Base-by-base conservation (phyloP, 441 rosid species). In the Theobroma grandiflorum region DNA sequence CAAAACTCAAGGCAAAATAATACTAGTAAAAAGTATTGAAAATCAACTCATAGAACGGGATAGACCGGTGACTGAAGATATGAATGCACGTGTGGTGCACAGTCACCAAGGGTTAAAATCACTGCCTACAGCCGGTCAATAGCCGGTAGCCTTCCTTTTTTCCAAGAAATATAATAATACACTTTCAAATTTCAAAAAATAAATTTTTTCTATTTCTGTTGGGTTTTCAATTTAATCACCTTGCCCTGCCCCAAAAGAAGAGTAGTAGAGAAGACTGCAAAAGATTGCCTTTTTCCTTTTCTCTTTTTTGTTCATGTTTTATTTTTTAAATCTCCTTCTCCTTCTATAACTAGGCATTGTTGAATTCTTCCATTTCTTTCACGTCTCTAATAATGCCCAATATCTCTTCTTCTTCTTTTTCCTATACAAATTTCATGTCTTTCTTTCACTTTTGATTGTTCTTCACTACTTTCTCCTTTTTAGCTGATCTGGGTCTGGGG, bases 61-160 rank as follows among this genome's bases (percentile, higher is more conserved):
- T 75, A 49, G 7, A 40, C 33, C 64, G 57, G 78, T 74, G 66
- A 66, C 31, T 26, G 2, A 38, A 67, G 73, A 35, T n/a, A 7
- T 65, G 53, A 83, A 78, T 81, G 85, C 85, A 83, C 85, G 88
- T 83, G 86, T 43, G 84, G 38, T 52, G 69, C 85, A 72, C 80
- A 53, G 80, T 64, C 58, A 40, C 73, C 83, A 11, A 70, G 50
- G 79, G 58, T 52, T 58, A 15, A 53, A 64, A 73, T 58, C 79
- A 86, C 84, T 72, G 86, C 77, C 67, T 72, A 73, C 76, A 22
- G 82, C 83, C 84, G 18, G 88, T 68, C 68, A 75, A 61, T 69
- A 57, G 14, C 72, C 64, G 69, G 67, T 75, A 82, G 71, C 64
- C 57, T 53, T 15, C 6, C 71, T 22, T 73, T 75, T 75, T 26